Base-by-base conservation (phyloP, 2,329 filamentous ascomycete species). In the Trichoderma koningiopsis region DNA sequence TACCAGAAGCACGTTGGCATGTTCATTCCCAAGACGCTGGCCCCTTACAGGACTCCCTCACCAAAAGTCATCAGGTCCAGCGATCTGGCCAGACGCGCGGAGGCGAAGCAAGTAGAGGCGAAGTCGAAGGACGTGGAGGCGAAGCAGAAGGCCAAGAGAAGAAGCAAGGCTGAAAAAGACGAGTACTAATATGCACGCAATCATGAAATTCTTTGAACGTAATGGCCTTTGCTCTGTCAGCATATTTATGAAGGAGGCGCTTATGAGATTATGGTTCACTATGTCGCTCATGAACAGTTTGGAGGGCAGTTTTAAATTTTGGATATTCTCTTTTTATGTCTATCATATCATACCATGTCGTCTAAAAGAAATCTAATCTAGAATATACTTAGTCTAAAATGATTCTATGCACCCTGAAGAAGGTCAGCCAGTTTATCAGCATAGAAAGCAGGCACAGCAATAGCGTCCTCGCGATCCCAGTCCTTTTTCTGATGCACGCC, bases 401-500 rank as follows among this genome's bases (percentile, higher is more conserved):
- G 71, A 58, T 66, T 69, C 61, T 72, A 77, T 59, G 72, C 73
- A 40, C 72, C 72, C 22, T 75, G 63, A 63, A 75, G 79, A 74
- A 98, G 82, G 82, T 98, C 95, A 69, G 92, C 91, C 74, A 99
- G 81, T 77, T 88, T 89, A 79, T 98, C 92, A 53, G 96, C 89
- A 79, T 97, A 98, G 72, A 89, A 96, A 49, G 87, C 86, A 3
- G 96, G 96, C 64, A 93, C 88, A 1, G 92, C 89, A 53, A 86
- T 80, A 10, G 90, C 89, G 35, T 87, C 88, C 68, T 89, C 84
- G 24, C 88, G 89, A 74, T 94, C 85, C 83, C 94, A 93, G 70
- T 97, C 92, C 67, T 91, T 91, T 81, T 95, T 93, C 81, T 91
- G 91, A 75, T 87, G 90, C 19, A 99, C 95, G 19, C 96, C 96